Evolutionary conservation across 2,329 filamentous ascomycete genomes (phyloP).

Genomic region (Decorospora gaudefroyi): DNA sequence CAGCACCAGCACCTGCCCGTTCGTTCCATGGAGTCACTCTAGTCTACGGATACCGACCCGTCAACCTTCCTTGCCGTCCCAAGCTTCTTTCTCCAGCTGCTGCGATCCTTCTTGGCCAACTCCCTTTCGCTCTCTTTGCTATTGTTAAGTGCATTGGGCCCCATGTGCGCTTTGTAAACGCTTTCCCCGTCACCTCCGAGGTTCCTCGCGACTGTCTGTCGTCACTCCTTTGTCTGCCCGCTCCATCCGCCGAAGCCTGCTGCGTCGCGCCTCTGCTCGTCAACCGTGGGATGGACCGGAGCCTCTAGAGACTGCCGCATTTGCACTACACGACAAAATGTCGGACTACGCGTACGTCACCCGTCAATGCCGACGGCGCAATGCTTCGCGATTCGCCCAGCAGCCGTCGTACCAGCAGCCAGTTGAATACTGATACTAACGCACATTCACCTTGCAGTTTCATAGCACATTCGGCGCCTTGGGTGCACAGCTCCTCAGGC

Average conservation of each 20-base stretch:
- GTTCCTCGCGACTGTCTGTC: conserved; percentile 26
- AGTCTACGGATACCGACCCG: neutral
- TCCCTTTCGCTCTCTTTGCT: neutral
- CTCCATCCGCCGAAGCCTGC: conserved; percentile 5
- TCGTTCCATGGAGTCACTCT: conserved; percentile 16
- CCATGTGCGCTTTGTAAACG: conserved; percentile 16
- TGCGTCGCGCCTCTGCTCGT: neutral
- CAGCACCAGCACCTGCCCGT: conserved; percentile 19
- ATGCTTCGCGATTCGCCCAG: neutral
- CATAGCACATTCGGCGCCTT: conserved; percentile 41
- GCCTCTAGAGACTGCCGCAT: conserved; percentile 7
- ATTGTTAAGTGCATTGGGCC: neutral
- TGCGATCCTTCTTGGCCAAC: neutral
- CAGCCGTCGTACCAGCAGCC: neutral
- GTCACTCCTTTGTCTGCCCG: conserved; percentile 43
- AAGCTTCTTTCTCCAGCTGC: neutral
- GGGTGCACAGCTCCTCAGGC: conserved; percentile 40
- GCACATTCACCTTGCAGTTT: conserved; percentile 30
- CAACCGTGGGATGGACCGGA: conserved; percentile 16
- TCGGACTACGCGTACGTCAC: conserved; percentile 34
- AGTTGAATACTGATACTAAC: conserved; percentile 16
- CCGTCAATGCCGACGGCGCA: conserved; percentile 12
- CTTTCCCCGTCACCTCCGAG: conserved; percentile 10
- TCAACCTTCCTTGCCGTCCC: conserved; percentile 1
- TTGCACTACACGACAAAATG: conserved; percentile 17